These are phyloP conservation scores for Rostrohypoxylon terebratum DNA, from an alignment of 495 filamentous ascomycete species.

Conservation along the genomic window DNA sequence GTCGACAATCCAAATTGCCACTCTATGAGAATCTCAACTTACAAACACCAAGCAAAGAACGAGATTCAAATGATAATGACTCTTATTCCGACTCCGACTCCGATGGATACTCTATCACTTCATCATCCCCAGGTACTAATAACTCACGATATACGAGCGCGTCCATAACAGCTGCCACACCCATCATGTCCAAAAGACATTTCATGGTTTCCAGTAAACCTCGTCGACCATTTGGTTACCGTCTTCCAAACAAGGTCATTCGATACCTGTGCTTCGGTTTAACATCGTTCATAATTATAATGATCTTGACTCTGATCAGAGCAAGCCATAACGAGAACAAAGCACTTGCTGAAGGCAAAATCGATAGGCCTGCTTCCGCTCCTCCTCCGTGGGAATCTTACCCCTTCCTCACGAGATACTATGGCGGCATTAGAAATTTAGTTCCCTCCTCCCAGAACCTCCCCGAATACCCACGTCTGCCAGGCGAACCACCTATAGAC, in stretches of 20 bases:
- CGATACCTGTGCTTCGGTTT: slow-evolving; percentile 78
- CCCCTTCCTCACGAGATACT: slow-evolving; percentile 82
- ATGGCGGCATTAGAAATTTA: slow-evolving; percentile 80
- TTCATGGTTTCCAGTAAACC: slow-evolving; percentile 55
- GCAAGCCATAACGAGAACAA: slow-evolving; percentile 74
- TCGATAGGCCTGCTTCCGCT: slow-evolving; percentile 61
- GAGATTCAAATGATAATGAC: slow-evolving; percentile 58
- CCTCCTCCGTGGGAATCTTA: slow-evolving; percentile 86
- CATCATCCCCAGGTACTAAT: slow-evolving; percentile 56
- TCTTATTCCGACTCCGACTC: slow-evolving; percentile 57
- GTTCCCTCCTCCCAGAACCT: slow-evolving; percentile 69
- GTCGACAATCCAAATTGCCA: slow-evolving; percentile 55
- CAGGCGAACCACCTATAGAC: slow-evolving; percentile 58
- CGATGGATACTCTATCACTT: slow-evolving; percentile 56
- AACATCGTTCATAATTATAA: slow-evolving; percentile 73
- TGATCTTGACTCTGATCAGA: slow-evolving; percentile 76
- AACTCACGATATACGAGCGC: slow-evolving; percentile 63
- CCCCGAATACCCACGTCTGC: slow-evolving; percentile 79
- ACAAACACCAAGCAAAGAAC: slow-evolving; percentile 53
- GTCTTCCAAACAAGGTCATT: slow-evolving; percentile 71
- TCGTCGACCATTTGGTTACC: slow-evolving; percentile 63
- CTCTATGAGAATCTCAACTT: slow-evolving; percentile 57
- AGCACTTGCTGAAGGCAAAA: slow-evolving; percentile 67
- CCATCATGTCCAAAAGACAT: slow-evolving; percentile 64
- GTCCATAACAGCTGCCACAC: slow-evolving; percentile 62